phyloP scores from a whole-genome alignment of 495 filamentous ascomycete species.

The Aspergillus asperescens region DNA sequence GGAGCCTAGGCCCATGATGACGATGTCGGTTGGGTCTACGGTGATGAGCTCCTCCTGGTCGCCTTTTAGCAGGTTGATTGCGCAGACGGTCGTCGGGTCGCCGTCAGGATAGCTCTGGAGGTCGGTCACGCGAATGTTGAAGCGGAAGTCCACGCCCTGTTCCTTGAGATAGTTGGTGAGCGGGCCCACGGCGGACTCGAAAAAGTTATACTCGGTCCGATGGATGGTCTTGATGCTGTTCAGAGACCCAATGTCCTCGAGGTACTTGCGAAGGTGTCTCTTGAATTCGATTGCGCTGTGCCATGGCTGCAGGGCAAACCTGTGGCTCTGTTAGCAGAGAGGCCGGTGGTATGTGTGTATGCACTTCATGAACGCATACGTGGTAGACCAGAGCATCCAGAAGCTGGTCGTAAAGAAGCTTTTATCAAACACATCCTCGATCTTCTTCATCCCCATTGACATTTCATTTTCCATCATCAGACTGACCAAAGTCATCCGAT shows the following conservation, averaged over 20 bases:
- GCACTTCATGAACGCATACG: constrained; percentile 17
- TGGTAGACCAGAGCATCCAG: constrained; percentile 36
- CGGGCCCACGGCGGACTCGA: constrained; percentile 34
- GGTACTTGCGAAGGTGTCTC: constrained; percentile 21
- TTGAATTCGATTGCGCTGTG: constrained; percentile 35
- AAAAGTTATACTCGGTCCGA: constrained; percentile 28
- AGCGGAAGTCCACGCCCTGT: constrained; percentile 39
- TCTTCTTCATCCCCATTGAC: constrained; percentile 22
- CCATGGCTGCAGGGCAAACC: constrained; percentile 33
- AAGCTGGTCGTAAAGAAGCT: constrained; percentile 35
- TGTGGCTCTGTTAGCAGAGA: neutral
- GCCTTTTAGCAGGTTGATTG: constrained; percentile 9
- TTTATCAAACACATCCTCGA: constrained; percentile 30
- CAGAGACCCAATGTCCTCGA: constrained; percentile 19
- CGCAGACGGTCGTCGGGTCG: constrained; percentile 12
- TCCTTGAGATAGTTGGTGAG: constrained; percentile 31
- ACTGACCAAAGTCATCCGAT: constrained; percentile 26
- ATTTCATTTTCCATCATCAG: constrained; percentile 27
- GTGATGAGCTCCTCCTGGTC: constrained; percentile 10
- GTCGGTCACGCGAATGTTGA: constrained; percentile 19
- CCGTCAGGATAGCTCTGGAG: constrained; percentile 13
- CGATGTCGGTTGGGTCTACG: constrained; percentile 18
- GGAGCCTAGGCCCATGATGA: constrained; percentile 24
- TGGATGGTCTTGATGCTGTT: constrained; percentile 23
- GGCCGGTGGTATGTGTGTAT: too few species aligned